Evolutionary conservation across 805 yeast genomes (phyloP).

Genomic region (Starmerella potacharoeniae): DNA sequence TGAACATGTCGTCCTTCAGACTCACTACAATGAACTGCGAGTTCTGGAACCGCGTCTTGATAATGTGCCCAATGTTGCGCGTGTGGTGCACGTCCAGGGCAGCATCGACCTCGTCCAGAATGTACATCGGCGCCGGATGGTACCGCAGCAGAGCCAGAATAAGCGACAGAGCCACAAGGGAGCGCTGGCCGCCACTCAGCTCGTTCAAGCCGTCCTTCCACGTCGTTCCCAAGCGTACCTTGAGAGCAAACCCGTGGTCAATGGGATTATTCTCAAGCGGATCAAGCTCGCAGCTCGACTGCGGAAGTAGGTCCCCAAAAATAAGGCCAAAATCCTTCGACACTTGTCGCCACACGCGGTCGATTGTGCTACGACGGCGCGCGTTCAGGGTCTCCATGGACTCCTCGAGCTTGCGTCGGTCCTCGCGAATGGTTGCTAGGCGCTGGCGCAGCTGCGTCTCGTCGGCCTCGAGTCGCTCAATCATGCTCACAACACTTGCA

Average conservation of each 20-base stretch:
- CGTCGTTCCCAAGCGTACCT: constrained; percentile 76
- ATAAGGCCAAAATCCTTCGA: constrained; percentile 81
- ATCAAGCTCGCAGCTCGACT: constrained; percentile 76
- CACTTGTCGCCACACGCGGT: constrained; percentile 78
- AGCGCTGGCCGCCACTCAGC: constrained; percentile 93
- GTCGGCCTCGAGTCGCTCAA: constrained; percentile 17
- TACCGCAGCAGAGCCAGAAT: constrained; percentile 86
- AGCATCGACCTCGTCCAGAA: constrained; percentile 95
- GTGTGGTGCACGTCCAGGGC: constrained; percentile 95
- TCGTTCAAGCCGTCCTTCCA: constrained; percentile 96
- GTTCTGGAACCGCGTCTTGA: constrained; percentile 88
- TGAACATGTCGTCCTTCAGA: constrained; percentile 94
- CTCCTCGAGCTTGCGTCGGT: constrained; percentile 76
- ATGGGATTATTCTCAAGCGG: constrained; percentile 59
- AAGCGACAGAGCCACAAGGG: constrained; percentile 81
- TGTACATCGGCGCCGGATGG: constrained; percentile 98
- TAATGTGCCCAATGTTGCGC: constrained; percentile 91
- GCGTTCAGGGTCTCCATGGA: constrained; percentile 75
- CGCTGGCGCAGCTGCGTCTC: constrained; percentile 16
- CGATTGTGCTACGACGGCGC: constrained; percentile 70
- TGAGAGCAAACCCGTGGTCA: constrained; percentile 81
- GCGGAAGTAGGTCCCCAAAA: constrained; percentile 78
- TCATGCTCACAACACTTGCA: constrained; percentile 15
- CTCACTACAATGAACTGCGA: constrained; percentile 95
- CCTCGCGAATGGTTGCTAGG: constrained; percentile 36